Evolutionary conservation across 768 basidiomycete genomes (phyloP), one percentile per base, ranked within the genome.

Genomic region (Nidularia pulvinata): DNA sequence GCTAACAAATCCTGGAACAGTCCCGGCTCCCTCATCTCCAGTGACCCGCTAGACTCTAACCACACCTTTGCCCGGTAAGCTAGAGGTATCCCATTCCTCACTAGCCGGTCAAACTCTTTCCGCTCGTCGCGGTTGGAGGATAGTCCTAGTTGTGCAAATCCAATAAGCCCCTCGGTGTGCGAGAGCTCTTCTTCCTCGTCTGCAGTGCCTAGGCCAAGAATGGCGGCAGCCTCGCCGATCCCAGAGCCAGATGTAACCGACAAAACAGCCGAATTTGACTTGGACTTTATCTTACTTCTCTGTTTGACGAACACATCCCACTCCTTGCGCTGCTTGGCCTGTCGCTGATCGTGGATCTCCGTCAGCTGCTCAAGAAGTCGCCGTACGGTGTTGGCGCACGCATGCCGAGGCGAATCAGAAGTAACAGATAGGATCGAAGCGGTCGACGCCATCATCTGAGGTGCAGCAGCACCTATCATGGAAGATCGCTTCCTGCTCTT

Each of bases 1-100:
- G 75, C 80, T n/a, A 97, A 74, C 53, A 98, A 68, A 64, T 98
- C 96, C 42, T 81, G 76, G 67, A 98, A 98, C 56, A 90, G 65
- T 1, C 96, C 96, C 2, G 96, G 96, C 61, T 97, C 94, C 56
- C 83, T 82, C 79, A 93, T 88, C 66, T 98, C 96, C 64, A 93
- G 74, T 1, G 89, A 95, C 1, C 95, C 94, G 58, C 91, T 95
- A 65, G 93, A 96, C 75, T 99, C 97, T 51, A 90, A 68, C 92
- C 94, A 96, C 46, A 94, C 82, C 66, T 94, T 92, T 25, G 88
- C 77, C n/a, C 94, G 85, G 63, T 93, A 91, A 9, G 79, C 83
- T 11, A 98, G 78, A 2, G 97, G 97, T 34, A 98, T 91, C 4
- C 97, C 97, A 49, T 74, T 82, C 50, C 91, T 71, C n/a, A 96